Conservation (phyloP, 148 eudicot species). For the Cornus florida region DNA sequence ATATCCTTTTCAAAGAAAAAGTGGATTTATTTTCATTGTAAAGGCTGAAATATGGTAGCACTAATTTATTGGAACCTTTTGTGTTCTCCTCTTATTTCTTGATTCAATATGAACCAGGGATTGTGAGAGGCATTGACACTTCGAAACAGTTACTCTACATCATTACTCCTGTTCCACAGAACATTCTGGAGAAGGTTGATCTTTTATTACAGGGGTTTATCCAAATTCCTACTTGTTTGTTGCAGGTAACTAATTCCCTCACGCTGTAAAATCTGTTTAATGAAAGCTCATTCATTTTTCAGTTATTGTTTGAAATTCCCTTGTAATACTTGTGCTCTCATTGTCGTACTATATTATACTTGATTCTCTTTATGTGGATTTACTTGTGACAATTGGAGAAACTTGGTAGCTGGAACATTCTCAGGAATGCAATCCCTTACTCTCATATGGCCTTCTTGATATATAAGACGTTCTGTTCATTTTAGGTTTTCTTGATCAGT, state of each 20-base stretch:
- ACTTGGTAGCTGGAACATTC: too few relatives aligned
- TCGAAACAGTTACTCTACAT: slow-evolving; percentile 50
- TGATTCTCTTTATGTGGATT: too few relatives aligned
- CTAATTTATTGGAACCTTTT: background rate
- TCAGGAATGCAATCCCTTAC: too few relatives aligned
- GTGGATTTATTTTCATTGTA: background rate
- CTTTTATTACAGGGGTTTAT: slow-evolving; percentile 77
- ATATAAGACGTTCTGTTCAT: too few relatives aligned
- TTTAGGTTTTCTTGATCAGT: background rate
- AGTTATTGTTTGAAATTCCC: too few relatives aligned
- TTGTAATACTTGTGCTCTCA: too few relatives aligned
- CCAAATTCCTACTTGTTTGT: slow-evolving; percentile 68
- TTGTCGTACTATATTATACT: too few relatives aligned
- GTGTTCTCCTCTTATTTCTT: background rate
- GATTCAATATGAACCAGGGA: slow-evolving; percentile 47
- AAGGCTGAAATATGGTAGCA: background rate
- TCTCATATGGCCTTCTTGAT: too few relatives aligned
- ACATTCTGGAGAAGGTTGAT: slow-evolving; percentile 61
- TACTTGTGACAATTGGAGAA: too few relatives aligned
- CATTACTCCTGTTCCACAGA: slow-evolving; percentile 75
- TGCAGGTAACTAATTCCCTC: slow-evolving; percentile 51
- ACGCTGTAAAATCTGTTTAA: background rate
- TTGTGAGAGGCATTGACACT: slow-evolving; percentile 70
- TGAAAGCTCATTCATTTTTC: background rate
- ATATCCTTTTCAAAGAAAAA: too few relatives aligned